Base-by-base conservation (phyloP, 1,284 basidiomycete species). In the Hemileia vastatrix region DNA sequence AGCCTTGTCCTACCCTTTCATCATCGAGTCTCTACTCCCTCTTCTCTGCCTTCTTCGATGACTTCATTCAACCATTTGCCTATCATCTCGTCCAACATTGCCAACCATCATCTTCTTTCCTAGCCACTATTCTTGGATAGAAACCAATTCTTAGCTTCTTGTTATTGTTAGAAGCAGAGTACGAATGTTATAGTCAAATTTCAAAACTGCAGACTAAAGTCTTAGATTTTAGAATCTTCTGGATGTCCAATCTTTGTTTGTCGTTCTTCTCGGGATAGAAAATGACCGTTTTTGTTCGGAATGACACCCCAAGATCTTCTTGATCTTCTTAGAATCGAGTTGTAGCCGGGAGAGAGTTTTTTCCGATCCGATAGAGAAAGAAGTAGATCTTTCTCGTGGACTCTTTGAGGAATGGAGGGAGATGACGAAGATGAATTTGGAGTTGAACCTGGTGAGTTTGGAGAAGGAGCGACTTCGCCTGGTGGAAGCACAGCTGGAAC, bases 281-380 rank as follows among this genome's bases (percentile, higher is more conserved):
- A 86, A 71, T 92, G 90, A 21, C 92, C 84, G 1, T 83, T 82
- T 63, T 85, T 82, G 32, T 81, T 77, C 63, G 81, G 85, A 60
- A 92, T 86, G 75, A 86, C 91, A 0, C 89, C 90, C 88, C 89
- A 93, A 1, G 88, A 86, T 67, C 86, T 83, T 55, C 83, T 82
- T 6, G 88, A 90, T 64, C 83, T 81, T 24, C 89, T 82, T 0
- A 92, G 85, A 9, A 83, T 84, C 2, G 81, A 77, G 74, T 92
- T 93, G 77, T 90, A 90, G 1, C 86, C 85, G 1, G 80, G 76
- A 67, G 88, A 92, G 2, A 91, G 81, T 15, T 89, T 76, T 68
- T 90, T 86, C 0, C 90, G 90, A 78, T 49, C 80, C 78, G 15
- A 61, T 8, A 64, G 59, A 31, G 47, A 77, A 75, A 63, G 63